Conservation (phyloP, 1,284 basidiomycete species). For the Fomitopsis schrenkii region DNA sequence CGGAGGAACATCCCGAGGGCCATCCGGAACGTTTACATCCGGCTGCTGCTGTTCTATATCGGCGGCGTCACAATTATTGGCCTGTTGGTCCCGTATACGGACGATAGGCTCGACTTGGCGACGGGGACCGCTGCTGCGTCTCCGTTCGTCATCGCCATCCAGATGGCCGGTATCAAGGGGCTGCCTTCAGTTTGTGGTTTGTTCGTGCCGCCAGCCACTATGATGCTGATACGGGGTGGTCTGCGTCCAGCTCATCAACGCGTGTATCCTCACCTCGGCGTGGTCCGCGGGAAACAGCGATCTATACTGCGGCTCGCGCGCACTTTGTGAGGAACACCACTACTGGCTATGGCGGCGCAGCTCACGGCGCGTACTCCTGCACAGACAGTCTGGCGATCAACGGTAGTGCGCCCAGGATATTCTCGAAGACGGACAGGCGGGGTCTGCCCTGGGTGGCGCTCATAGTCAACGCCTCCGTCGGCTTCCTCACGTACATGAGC, state of each 20-base stretch:
- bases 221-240: not conserved
- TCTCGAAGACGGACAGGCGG: conserved; percentile 58
- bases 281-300: conserved; percentile 86
- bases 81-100: conserved; percentile 70
- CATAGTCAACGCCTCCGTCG: conserved; percentile 64
- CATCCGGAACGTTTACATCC: conserved; percentile 50
- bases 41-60: conserved; percentile 37
- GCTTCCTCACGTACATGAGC: conserved; percentile 68
- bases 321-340: conserved; percentile 53
- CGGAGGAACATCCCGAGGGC: conserved; percentile 35
- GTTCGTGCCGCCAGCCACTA: not conserved
- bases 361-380: not conserved
- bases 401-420: conserved; percentile 76
- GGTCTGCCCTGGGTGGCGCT: conserved; percentile 80
- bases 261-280: conserved; percentile 79
- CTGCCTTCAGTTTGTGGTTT: conserved; percentile 41
- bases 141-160: conserved; percentile 84
- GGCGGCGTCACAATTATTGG: conserved; percentile 56
- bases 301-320: conserved; percentile 78
- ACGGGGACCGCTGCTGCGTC: conserved; percentile 64
- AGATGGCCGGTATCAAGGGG: conserved; percentile 68
- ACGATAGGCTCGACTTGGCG: conserved; percentile 49
- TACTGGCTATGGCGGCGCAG: too few relatives aligned
- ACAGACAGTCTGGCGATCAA: conserved; percentile 72
- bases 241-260: conserved; percentile 70